Conservation (phyloP, 2,329 filamentous ascomycete genomes). For the Ophiostoma angusticollis region DNA sequence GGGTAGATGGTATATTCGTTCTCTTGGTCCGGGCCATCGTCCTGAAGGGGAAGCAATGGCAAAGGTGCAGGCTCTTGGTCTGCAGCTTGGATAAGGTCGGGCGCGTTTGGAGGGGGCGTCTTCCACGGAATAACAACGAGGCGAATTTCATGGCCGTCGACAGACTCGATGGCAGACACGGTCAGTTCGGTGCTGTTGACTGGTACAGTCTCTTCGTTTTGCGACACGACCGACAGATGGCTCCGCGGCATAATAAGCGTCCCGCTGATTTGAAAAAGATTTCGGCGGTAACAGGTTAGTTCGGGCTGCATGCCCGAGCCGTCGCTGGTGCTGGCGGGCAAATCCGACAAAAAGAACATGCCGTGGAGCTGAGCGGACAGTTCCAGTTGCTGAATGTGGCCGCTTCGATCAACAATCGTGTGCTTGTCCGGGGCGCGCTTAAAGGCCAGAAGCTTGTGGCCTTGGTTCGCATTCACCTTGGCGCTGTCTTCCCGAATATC, state of each 20-base stretch:
- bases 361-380: constrained; percentile 65
- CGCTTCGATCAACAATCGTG: constrained; percentile 46
- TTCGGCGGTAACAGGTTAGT: constrained; percentile 88
- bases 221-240: constrained; percentile 67
- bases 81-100: constrained; percentile 47
- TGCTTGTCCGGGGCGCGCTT: constrained; percentile 45
- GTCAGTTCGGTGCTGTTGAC: constrained; percentile 74
- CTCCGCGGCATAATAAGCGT: constrained; percentile 69
- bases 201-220: constrained; percentile 71
- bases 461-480: constrained; percentile 44
- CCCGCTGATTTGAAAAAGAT: constrained; percentile 91
- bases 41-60: constrained; percentile 55
- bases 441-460: constrained; percentile 49
- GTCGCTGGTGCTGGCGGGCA: constrained; percentile 50
- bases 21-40: constrained; percentile 45
- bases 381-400: constrained; percentile 47
- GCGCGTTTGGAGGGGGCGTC: constrained; percentile 69
- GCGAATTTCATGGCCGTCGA: constrained; percentile 82
- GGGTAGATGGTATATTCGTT: constrained; percentile 83
- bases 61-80: constrained; percentile 83
- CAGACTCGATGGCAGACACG: constrained; percentile 87
- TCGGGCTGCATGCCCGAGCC: constrained; percentile 56
- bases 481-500: constrained; percentile 46
- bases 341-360: constrained; percentile 81
- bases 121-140: constrained; percentile 98